A percentile compares a stretch with the other conserved stretches of the same genome.
Evolutionary conservation across 2,329 filamentous ascomycete genomes (phyloP).

Genomic region (Phaeosphaeriaceae sp.): DNA sequence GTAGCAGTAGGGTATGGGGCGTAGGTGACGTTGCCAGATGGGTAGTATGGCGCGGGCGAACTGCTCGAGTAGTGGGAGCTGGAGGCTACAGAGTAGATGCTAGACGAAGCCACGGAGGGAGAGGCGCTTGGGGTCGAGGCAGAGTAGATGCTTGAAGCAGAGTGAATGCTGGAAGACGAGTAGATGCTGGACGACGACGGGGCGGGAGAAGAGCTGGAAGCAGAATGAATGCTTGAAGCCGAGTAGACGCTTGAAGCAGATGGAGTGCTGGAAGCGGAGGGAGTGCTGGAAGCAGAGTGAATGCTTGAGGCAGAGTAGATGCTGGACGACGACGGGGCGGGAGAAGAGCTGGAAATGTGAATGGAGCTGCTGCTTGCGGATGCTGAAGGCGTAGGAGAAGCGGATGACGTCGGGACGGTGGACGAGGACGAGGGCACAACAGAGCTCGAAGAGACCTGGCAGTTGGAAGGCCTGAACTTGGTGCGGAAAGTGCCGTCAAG

Average conservation of each 20-base stretch:
- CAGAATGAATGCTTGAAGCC: too few relatives aligned
- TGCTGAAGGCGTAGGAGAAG: conserved; percentile 2
- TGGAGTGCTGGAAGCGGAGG: not conserved
- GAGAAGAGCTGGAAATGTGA: not conserved
- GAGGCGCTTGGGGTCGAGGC: not conserved
- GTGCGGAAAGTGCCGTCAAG: conserved; percentile 26
- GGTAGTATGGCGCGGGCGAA: not conserved
- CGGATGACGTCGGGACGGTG: not conserved
- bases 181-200: not conserved
- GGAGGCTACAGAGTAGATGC: too few relatives aligned
- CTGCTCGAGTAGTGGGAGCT: not conserved
- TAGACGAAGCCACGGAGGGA: not conserved
- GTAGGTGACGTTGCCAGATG: not conserved
- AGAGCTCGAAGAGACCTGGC: conserved; percentile 7
- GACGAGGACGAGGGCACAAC: conserved; percentile 3
- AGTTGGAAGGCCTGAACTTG: conserved; percentile 22
- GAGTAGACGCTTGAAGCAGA: not conserved
- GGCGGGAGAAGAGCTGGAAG: not conserved
- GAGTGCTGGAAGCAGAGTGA: conserved; percentile 4
- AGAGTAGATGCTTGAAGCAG: not conserved
- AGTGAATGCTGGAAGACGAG: not conserved
- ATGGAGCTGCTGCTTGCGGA: not conserved
- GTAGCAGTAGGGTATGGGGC: conserved; percentile 2
- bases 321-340: not conserved
- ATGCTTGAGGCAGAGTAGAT: too few relatives aligned